Evolutionary conservation across 345 rosid genomes (phyloP).

Genomic region (Gossypioides kirkii): DNA sequence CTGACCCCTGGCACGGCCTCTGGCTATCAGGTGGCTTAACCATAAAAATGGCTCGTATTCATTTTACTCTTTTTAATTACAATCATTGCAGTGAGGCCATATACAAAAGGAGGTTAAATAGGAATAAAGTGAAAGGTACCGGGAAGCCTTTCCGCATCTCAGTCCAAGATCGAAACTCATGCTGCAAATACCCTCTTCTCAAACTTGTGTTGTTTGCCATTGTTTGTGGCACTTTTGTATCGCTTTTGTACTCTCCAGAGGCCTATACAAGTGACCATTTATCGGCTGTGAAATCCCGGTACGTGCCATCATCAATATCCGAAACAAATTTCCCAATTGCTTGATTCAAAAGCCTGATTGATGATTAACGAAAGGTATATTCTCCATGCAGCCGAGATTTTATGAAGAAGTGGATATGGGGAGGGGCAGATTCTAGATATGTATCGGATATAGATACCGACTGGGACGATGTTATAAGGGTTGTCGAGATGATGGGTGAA

Average conservation of each 20-base stretch:
- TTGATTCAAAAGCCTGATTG: not conserved
- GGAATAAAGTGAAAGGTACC: slow-evolving; percentile 42
- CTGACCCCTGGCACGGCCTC: too few relatives aligned
- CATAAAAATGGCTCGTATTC: too few relatives aligned
- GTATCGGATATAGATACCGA: slow-evolving; percentile 43
- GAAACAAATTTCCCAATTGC: not conserved
- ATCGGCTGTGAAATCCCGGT: slow-evolving; percentile 36
- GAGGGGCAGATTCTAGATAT: slow-evolving; percentile 56
- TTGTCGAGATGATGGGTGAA: slow-evolving; percentile 38
- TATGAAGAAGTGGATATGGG: slow-evolving; percentile 61
- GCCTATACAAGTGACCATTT: slow-evolving; percentile 36
- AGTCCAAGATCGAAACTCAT: slow-evolving; percentile 43
- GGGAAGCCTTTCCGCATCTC: slow-evolving; percentile 50
- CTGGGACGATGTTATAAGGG: slow-evolving; percentile 66
- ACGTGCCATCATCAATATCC: not conserved
- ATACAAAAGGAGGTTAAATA: slow-evolving; percentile 48
- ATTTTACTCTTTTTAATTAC: not conserved
- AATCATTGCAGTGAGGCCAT: slow-evolving; percentile 53
- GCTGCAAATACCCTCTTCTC: slow-evolving; percentile 55
- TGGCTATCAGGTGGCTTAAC: too few relatives aligned
- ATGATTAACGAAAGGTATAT: not conserved
- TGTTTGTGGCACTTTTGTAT: slow-evolving; percentile 50
- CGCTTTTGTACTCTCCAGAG: slow-evolving; percentile 51
- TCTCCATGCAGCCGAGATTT: slow-evolving; percentile 30
- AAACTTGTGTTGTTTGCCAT: slow-evolving; percentile 55